These are phyloP conservation scores for Suhomyces sp. DNA, from an alignment of 805 yeast species.

Conservation along the genomic window DNA sequence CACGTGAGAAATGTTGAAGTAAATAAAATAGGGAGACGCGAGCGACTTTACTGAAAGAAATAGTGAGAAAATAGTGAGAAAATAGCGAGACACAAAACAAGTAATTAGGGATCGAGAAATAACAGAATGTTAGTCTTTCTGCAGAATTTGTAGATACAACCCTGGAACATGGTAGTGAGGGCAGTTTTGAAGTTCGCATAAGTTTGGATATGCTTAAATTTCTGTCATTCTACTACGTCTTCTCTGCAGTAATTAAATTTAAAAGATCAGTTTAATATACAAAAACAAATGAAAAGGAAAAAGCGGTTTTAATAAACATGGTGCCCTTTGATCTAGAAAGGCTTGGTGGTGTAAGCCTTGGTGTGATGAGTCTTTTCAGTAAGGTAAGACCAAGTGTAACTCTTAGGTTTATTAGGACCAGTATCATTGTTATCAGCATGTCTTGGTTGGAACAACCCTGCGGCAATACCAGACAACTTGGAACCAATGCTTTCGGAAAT, in stretches of 20 bases:
- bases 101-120: too few relatives aligned
- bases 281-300: slow-evolving; percentile 7
- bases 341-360: slow-evolving; percentile 57
- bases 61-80: not conserved
- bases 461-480: slow-evolving; percentile 39
- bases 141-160: too few relatives aligned
- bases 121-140: too few relatives aligned
- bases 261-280: slow-evolving; percentile 7
- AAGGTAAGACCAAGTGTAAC: slow-evolving; percentile 42
- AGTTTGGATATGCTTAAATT: too few relatives aligned
- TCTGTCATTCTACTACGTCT: too few relatives aligned
- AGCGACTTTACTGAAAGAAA: too few relatives aligned
- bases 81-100: too few relatives aligned
- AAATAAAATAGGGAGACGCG: too few relatives aligned
- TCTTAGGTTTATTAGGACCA: slow-evolving; percentile 44
- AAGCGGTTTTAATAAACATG: slow-evolving; percentile 1
- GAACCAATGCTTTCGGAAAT: slow-evolving; percentile 39
- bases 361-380: slow-evolving; percentile 53
- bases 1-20: not conserved
- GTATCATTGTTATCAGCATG: slow-evolving; percentile 81
- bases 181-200: too few relatives aligned
- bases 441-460: slow-evolving; percentile 90
- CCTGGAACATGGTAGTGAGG: too few relatives aligned
- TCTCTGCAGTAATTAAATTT: not conserved
- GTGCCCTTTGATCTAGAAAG: slow-evolving; percentile 18